A percentile compares a stretch with the other conserved stretches of the same genome.
These are phyloP conservation scores for Aspergillus incahuasiensis DNA, from an alignment of 495 filamentous ascomycete species.

Conservation along the genomic window DNA sequence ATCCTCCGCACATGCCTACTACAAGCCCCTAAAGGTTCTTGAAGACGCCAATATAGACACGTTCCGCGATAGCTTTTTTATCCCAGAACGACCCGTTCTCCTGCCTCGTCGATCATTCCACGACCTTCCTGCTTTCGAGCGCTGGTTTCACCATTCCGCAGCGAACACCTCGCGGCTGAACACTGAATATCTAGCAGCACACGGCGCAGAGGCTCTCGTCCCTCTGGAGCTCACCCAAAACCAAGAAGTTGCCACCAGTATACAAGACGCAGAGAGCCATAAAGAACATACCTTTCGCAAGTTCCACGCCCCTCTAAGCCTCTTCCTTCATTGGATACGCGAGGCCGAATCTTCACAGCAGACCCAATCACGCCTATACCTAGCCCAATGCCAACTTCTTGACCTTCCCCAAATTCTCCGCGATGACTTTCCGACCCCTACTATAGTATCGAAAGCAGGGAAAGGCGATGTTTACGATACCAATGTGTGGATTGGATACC, in stretches of 20 bases:
- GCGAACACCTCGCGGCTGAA: slow-evolving; percentile 34
- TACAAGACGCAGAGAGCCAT: neutral
- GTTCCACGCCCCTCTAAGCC: slow-evolving; percentile 51
- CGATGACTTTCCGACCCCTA: slow-evolving; percentile 64
- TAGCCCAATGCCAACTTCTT: slow-evolving; percentile 73
- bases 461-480: slow-evolving; percentile 76
- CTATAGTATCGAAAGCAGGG: slow-evolving; percentile 54
- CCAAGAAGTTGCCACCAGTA: neutral
- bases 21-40: slow-evolving; percentile 30
- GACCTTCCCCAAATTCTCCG: slow-evolving; percentile 58
- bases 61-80: slow-evolving; percentile 48
- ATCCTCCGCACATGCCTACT: slow-evolving; percentile 24
- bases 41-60: slow-evolving; percentile 29
- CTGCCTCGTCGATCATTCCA: slow-evolving; percentile 43
- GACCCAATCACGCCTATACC: slow-evolving; percentile 53
- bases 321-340: slow-evolving; percentile 54
- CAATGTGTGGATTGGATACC: slow-evolving; percentile 82
- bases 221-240: slow-evolving; percentile 52
- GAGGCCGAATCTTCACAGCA: slow-evolving; percentile 29
- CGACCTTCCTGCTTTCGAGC: slow-evolving; percentile 45
- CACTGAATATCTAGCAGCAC: slow-evolving; percentile 42
- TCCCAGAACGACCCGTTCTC: slow-evolving; percentile 40
- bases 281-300: slow-evolving; percentile 41
- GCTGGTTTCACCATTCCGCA: slow-evolving; percentile 46
- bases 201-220: slow-evolving; percentile 46